A percentile compares a stretch with the other conserved stretches of the same genome.
These are phyloP conservation scores for Acacia melanoxylon DNA, from an alignment of 306 rosid species.

Conservation along the genomic window DNA sequence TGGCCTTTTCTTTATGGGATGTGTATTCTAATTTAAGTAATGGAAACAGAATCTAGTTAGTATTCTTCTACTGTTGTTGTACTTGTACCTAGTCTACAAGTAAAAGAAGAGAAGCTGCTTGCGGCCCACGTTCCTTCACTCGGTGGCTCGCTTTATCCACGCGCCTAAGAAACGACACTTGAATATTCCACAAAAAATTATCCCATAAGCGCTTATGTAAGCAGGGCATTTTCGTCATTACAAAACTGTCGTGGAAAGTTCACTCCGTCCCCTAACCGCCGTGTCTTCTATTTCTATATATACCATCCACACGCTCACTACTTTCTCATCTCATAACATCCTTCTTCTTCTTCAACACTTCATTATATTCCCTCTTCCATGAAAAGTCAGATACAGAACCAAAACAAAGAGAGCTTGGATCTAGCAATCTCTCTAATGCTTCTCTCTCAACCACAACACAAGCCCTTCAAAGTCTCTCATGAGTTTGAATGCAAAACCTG, in stretches of 20 bases:
- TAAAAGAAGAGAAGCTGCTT: not conserved
- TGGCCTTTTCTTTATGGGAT: not conserved
- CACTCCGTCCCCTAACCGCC: not conserved
- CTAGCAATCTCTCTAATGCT: constrained; percentile 40
- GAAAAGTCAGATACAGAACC: constrained; percentile 48
- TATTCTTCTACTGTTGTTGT: not conserved
- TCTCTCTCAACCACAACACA: constrained; percentile 25
- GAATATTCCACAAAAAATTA: not conserved
- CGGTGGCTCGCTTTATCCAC: not conserved
- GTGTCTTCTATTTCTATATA: constrained; percentile 25
- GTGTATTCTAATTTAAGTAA: not conserved
- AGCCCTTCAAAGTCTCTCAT: not conserved
- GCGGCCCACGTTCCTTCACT: not conserved
- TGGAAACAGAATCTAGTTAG: not conserved
- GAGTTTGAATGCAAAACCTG: constrained; percentile 80
- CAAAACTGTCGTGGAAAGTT: not conserved
- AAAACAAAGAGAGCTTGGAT: constrained; percentile 7
- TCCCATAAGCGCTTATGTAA: not conserved
- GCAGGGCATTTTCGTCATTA: not conserved
- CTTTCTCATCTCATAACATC: not conserved
- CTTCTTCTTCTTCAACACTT: not conserved
- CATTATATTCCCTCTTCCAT: not conserved
- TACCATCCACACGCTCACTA: not conserved
- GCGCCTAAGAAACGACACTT: not conserved
- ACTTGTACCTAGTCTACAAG: not conserved